A percentile compares a stretch with the other conserved stretches of the same genome.
These are phyloP conservation scores for Tubosaeta sp. DNA, from an alignment of 768 basidiomycete genomes.

Conservation along the genomic window DNA sequence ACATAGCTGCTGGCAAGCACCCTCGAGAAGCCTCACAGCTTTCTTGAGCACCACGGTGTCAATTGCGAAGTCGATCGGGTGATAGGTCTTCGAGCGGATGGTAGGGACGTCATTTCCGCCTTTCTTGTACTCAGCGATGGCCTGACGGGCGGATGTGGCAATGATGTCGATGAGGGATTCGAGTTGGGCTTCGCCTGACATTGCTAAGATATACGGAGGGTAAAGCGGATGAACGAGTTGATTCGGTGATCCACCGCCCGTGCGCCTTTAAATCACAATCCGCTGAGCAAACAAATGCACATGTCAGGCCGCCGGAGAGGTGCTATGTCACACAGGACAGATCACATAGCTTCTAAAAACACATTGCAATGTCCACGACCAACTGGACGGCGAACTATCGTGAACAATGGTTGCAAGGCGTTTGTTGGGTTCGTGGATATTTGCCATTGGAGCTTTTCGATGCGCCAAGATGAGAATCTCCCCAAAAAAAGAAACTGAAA, in stretches of 20 bases:
- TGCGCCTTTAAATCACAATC: neutral
- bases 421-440: no score
- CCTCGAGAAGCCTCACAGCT: slow-evolving; percentile 3
- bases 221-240: neutral
- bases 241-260: neutral
- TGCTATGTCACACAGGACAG: neutral
- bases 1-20: slow-evolving; percentile 12
- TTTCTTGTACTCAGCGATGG: slow-evolving; percentile 22
- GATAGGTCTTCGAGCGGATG: slow-evolving; percentile 18
- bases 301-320: no score
- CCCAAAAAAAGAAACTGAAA: no score
- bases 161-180: neutral
- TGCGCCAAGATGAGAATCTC: no score
- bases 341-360: neutral
- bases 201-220: neutral
- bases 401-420: no score
- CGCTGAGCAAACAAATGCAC: neutral
- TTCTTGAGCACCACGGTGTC: slow-evolving; percentile 22
- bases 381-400: no score
- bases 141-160: neutral
- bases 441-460: no score
- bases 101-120: slow-evolving; percentile 19
- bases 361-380: no score
- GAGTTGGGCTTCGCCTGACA: neutral
- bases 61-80: slow-evolving; percentile 20